Percentiles rank a stretch among this genome's conserved stretches.
phyloP scores from a whole-genome alignment of 208 protist species.

The Leishmania tarentolae region DNA sequence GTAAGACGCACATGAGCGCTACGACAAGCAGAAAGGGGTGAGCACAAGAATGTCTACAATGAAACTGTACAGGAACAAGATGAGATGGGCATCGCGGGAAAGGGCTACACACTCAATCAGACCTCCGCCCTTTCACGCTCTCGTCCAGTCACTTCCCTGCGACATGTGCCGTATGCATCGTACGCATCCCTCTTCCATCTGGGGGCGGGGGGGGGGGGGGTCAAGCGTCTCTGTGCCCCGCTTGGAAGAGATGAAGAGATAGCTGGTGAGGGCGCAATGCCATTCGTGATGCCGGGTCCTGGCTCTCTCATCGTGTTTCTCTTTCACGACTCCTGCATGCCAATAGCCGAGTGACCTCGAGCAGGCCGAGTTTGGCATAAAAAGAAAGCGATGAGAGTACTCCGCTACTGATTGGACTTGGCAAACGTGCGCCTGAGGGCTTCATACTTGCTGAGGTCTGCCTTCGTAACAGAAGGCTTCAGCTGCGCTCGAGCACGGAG shows the following conservation, averaged over 20 bases:
- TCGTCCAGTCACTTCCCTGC: too few species aligned
- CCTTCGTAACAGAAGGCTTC: constrained; percentile 80
- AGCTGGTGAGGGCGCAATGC: background rate
- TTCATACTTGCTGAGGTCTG: constrained; percentile 79
- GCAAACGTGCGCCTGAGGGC: constrained; percentile 70
- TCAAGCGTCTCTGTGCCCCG: background rate
- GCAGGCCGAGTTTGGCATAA: background rate
- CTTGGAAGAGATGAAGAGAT: background rate
- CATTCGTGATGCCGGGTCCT: background rate
- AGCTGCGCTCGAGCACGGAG: constrained; percentile 70
- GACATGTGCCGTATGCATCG: background rate
- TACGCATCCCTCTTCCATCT: background rate
- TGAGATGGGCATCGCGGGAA: background rate
- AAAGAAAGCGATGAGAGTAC: background rate
- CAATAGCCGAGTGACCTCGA: background rate
- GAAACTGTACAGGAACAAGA: background rate
- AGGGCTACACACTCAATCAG: background rate
- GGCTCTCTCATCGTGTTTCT: background rate
- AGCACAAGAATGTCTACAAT: background rate
- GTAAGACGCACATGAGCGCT: background rate
- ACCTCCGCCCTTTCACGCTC: background rate
- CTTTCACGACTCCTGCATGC: background rate
- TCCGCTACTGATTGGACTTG: constrained; percentile 1
- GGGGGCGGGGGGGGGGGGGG: too few species aligned
- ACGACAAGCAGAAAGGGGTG: background rate